Evolutionary conservation across 2,329 filamentous ascomycete genomes (phyloP), one percentile per base, ranked within the genome.

Genomic region (Diaporthe nobilis): DNA sequence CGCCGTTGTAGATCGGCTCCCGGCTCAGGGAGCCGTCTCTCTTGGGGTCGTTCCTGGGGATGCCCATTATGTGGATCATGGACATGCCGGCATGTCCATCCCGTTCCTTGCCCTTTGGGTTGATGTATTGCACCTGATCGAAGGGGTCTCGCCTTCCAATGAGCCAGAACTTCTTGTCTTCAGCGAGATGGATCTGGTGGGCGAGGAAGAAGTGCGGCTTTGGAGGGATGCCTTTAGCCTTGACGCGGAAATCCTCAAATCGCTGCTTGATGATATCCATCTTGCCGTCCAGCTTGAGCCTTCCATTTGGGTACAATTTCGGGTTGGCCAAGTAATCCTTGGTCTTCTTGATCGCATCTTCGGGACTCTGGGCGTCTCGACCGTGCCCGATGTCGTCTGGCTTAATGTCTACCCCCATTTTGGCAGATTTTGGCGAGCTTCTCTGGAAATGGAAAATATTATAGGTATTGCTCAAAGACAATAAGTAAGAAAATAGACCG

Each of bases 51-150:
- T 71, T 71, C 53, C 53, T 71, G 3, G 68, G 51, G 25, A 71
- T 71, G 3, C 68, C 68, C 68, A 58, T 71, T 1, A 71, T 71
- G 12, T 71, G 68, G 3, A 71, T 71, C 68, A 58, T 58, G 12
- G 68, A 71, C 68, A 71, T 71, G 25, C 68, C 68, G 0, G 53
- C 53, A 25, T 71, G 53, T 15, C 68, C 68, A 10, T 71, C 51
- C 20, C 68, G 42, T 3, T 71, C 53, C 7, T 58, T 58, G 6
- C 68, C 53, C 20, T 60, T 71, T 17, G 68, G 53, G 10, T 58
- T 71, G 25, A 71, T 71, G 39, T 71, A 71, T 2, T 71, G 68
- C 9, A 71, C 68, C 20, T 71, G 68, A 15, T 71, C 67, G 25
- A 71, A 71, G 2, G 34, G n/a, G 17, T 71, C 67, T 17, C 67